Base-by-base conservation (phyloP, 306 rosid species). In the Vigna hirtella region DNA sequence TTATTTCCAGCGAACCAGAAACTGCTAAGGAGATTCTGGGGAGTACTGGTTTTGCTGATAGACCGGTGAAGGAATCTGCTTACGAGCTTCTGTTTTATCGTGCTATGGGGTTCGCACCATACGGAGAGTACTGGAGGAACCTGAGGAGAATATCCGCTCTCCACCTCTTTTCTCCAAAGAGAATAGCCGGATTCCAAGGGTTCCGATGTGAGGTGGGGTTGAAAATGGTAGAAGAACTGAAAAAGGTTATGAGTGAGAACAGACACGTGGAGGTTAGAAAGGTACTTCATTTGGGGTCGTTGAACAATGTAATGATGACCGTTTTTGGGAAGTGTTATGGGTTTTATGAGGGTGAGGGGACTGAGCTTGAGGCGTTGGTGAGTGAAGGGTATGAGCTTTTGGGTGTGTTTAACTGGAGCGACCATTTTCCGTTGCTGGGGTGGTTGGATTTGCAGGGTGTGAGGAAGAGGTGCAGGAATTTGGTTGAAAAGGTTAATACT, bases 61-160 rank as follows among this genome's bases (percentile, higher is more conserved):
- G 97, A 0, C 97, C 97, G 0, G 86, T 93, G 4, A 93, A 90
- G 47, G 93, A 93, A 52, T 90, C 96, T 0, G 97, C 96, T 6
- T 89, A 89, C 0, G 92, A 89, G 85, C 97, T 93, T 12, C 64
- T 93, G 10, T 93, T 93, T 42, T 86, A 90, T 42, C 72, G 87
- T 2, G 97, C 97, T 69, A 93, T 90, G 92, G 97, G 97, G 0
- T 93, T 93, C 12, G 93, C 97, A 9, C 97, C 96, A 0, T 90
- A 81, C 11, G 96, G 97, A 0, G 96, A 87, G 45, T 93, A 93
- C 65, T 93, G 97, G 97, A 85, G 96, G 79, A 88, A 74, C 30
- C 82, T 93, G 42, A 87, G 97, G 87, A 93, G 87, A 42, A 93
- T 93, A 50, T 89, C 98, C 0, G 53, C 93, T 0, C 76, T 86